A percentile compares a stretch with the other conserved stretches of the same genome.
These are phyloP conservation scores for Solanum bukasovii DNA, from an alignment of 257 asterid species.

Conservation along the genomic window DNA sequence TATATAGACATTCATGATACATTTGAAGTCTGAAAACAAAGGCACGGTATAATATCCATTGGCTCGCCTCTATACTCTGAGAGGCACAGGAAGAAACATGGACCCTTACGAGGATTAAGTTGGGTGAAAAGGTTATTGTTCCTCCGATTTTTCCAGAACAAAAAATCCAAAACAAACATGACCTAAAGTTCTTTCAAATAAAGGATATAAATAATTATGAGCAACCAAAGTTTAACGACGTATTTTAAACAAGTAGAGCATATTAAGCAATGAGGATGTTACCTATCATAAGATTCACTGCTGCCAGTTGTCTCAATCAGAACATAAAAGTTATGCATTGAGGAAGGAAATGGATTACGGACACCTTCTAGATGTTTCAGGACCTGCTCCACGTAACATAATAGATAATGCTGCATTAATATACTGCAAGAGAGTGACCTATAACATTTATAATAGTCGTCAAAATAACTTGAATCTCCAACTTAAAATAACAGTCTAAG, in stretches of 20 bases:
- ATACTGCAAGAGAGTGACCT: background rate
- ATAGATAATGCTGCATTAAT: background rate
- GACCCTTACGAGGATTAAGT: background rate
- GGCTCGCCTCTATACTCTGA: background rate
- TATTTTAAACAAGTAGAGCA: background rate
- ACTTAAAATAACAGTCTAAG: background rate
- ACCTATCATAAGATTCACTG: conserved; percentile 83
- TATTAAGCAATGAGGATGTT: conserved; percentile 19
- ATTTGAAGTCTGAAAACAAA: background rate
- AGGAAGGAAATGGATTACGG: conserved; percentile 90
- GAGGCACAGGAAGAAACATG: background rate
- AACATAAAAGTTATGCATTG: conserved; percentile 71
- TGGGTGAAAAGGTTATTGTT: background rate
- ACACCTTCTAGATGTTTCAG: conserved; percentile 81
- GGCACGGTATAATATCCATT: background rate
- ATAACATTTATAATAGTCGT: background rate
- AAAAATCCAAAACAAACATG: background rate
- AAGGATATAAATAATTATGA: background rate
- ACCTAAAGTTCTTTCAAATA: background rate
- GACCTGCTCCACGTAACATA: conserved; percentile 44
- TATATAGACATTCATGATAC: background rate
- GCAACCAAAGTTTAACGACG: background rate
- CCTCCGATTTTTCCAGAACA: background rate
- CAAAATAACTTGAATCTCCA: background rate
- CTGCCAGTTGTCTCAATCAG: conserved; percentile 98